These are phyloP conservation scores for Alternaria triticimaculans DNA, from an alignment of 2,329 filamentous ascomycete species.

Conservation along the genomic window DNA sequence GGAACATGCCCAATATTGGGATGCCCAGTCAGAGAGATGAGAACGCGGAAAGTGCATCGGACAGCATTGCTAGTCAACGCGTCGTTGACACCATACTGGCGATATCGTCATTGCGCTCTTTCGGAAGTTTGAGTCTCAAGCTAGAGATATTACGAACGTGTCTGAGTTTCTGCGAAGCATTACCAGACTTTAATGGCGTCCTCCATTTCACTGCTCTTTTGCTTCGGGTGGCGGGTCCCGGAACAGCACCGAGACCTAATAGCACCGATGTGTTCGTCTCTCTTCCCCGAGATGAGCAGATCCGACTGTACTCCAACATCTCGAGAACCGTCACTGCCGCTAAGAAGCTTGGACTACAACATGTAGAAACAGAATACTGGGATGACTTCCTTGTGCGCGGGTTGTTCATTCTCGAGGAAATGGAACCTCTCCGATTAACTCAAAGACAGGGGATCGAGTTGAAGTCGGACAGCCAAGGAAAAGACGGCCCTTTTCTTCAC, in stretches of 20 bases:
- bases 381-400: constrained; percentile 90
- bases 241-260: constrained; percentile 72
- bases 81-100: constrained; percentile 62
- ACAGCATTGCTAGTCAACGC: constrained; percentile 46
- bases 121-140: constrained; percentile 82
- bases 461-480: constrained; percentile 46
- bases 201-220: constrained; percentile 85
- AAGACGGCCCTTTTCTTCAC: constrained; percentile 84
- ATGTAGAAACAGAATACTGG: constrained; percentile 87
- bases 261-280: constrained; percentile 73
- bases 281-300: constrained; percentile 82
- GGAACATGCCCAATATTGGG: constrained; percentile 19
- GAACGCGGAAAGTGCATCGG: constrained; percentile 9
- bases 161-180: constrained; percentile 89
- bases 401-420: constrained; percentile 67
- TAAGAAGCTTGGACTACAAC: constrained; percentile 72
- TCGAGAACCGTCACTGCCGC: constrained; percentile 81
- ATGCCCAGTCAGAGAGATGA: constrained; percentile 5
- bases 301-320: constrained; percentile 83
- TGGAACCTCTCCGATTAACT: constrained; percentile 34
- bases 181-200: constrained; percentile 92
- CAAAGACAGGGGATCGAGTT: constrained; percentile 45
- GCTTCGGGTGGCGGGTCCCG: constrained; percentile 80
- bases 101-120: constrained; percentile 61
- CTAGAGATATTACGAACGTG: constrained; percentile 87